phyloP scores from a whole-genome alignment of 2,329 filamentous ascomycete genomes.

The Fusarium nodosum region DNA sequence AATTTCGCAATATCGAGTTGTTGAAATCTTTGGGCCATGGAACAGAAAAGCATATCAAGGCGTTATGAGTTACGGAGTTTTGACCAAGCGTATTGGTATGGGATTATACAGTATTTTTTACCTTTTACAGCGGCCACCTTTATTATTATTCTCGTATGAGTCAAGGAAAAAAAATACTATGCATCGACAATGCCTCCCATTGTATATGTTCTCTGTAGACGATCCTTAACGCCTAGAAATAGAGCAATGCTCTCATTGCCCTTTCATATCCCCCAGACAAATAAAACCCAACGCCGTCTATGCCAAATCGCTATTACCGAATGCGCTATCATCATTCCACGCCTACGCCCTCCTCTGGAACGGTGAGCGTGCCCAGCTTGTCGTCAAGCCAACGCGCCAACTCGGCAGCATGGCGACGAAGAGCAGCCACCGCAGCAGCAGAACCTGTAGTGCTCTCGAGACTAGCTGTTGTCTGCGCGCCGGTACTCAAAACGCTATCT shows the following conservation, averaged over 20 bases:
- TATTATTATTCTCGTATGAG: conserved; percentile 37
- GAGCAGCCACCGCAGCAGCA: conserved; percentile 63
- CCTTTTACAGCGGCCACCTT: conserved; percentile 30
- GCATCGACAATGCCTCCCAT: conserved; percentile 28
- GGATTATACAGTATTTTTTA: conserved; percentile 25
- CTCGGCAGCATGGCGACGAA: conserved; percentile 70
- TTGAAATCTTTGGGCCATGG: conserved; percentile 8
- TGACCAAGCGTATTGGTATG: conserved; percentile 12
- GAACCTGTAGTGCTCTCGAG: conserved; percentile 57
- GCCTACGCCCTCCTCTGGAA: conserved; percentile 67
- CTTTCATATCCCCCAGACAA: conserved; percentile 29
- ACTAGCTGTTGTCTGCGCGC: conserved; percentile 61
- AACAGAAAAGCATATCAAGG: conserved; percentile 39
- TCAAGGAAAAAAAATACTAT: conserved; percentile 12
- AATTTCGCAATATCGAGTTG: conserved; percentile 5
- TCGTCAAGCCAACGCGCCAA: conserved; percentile 71
- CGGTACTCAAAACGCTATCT: conserved; percentile 62
- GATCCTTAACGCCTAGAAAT: conserved; percentile 44
- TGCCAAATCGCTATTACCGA: conserved; percentile 33
- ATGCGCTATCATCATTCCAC: conserved; percentile 45
- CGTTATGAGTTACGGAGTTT: conserved; percentile 41
- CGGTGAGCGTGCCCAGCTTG: conserved; percentile 66
- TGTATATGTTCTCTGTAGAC: conserved; percentile 41
- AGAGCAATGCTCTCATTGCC: conserved; percentile 19
- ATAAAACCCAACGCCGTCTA: conserved; percentile 44